Percentiles rank a stretch among this genome's conserved stretches.
Conservation (phyloP, 1,139 yeast species). For the Nakaseomyces sp. region DNA sequence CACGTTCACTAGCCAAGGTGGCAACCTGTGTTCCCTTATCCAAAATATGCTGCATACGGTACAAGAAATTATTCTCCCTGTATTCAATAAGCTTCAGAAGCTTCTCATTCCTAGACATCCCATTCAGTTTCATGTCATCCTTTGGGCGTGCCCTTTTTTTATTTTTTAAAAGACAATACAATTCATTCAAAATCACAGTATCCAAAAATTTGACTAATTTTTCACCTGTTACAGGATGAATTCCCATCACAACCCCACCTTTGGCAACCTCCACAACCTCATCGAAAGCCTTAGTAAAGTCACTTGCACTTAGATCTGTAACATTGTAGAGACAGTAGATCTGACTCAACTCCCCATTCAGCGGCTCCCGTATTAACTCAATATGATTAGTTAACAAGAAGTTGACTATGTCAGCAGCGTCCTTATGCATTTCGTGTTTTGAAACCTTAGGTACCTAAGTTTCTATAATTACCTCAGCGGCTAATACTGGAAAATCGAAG, state of each 20-base stretch:
- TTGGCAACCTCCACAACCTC: constrained; percentile 6
- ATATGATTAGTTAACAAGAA: constrained; percentile 13
- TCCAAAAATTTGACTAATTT: background rate
- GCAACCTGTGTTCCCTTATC: constrained; percentile 21
- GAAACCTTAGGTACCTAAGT: no score
- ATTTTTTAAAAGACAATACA: background rate
- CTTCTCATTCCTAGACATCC: constrained; percentile 7
- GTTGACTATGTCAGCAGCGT: constrained; percentile 8
- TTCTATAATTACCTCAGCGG: no score
- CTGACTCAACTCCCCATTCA: constrained; percentile 12
- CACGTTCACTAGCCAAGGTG: constrained; percentile 38
- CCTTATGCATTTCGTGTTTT: constrained; percentile 1
- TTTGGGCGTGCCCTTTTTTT: background rate
- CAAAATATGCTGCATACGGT: background rate
- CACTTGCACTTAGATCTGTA: background rate
- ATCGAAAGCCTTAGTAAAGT: background rate
- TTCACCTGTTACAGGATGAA: background rate
- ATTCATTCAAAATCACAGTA: background rate
- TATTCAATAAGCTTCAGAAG: constrained; percentile 1
- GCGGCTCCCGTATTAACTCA: constrained; percentile 9
- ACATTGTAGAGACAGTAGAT: constrained; percentile 6
- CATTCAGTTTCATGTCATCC: background rate
- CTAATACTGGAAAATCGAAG: no score
- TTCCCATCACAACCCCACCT: background rate
- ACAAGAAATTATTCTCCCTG: background rate